A percentile compares a stretch with the other conserved stretches of the same genome.
Conservation (phyloP, 2,329 filamentous ascomycete genomes). For the Sarocladiaceae sp. region DNA sequence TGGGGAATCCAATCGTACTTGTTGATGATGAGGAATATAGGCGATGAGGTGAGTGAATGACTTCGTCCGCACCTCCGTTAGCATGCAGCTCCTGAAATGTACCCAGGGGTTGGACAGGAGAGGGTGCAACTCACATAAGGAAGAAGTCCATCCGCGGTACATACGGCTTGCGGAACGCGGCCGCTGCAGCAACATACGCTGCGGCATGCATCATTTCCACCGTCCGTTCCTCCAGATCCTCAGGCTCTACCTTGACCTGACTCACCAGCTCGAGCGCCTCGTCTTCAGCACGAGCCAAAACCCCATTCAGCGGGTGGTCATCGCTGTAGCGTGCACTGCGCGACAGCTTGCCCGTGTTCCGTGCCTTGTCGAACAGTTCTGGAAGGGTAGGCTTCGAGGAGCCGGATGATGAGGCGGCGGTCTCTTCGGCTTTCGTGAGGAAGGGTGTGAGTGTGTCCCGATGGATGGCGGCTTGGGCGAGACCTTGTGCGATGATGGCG, state of each 20-base stretch:
- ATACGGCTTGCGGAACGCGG: slow-evolving; percentile 59
- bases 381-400: no score
- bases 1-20: slow-evolving; percentile 52
- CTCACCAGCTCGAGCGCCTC: slow-evolving; percentile 57
- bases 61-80: slow-evolving; percentile 33
- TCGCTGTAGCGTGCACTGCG: slow-evolving; percentile 37
- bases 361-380: slow-evolving; percentile 51
- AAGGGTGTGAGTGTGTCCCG: slow-evolving; percentile 46
- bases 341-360: slow-evolving; percentile 47
- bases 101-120: neutral
- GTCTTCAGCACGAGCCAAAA: slow-evolving; percentile 55
- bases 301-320: slow-evolving; percentile 63
- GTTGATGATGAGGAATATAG: slow-evolving; percentile 69
- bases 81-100: neutral
- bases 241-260: slow-evolving; percentile 49
- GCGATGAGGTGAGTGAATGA: slow-evolving; percentile 65
- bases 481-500: slow-evolving; percentile 70
- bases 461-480: slow-evolving; percentile 73
- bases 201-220: slow-evolving; percentile 63
- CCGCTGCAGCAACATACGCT: slow-evolving; percentile 41
- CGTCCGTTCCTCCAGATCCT: slow-evolving; percentile 49
- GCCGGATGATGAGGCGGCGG: no score
- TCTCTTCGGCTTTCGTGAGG: slow-evolving; percentile 47
- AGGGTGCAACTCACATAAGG: slow-evolving; percentile 38
- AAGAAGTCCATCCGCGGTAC: slow-evolving; percentile 76